Percentiles rank a stretch among this genome's conserved stretches.
Conservation (phyloP, 495 filamentous ascomycete genomes). For the Hypoxylon cercidicola region DNA sequence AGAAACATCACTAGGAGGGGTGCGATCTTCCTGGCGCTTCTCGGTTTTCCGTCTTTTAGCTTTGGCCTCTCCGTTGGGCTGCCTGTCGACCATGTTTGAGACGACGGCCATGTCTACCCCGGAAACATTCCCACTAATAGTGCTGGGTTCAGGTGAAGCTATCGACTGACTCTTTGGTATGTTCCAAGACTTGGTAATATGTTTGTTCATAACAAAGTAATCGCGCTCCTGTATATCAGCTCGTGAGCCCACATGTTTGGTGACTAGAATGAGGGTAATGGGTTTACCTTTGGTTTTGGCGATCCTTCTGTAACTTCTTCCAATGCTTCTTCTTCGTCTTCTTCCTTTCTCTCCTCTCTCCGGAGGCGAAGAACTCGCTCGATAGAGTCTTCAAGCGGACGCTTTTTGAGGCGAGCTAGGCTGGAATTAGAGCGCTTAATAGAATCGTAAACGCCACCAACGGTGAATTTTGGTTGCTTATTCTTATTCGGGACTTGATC, state of each 20-base stretch:
- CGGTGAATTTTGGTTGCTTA: conserved; percentile 58
- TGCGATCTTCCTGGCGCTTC: conserved; percentile 50
- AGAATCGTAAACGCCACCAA: conserved; percentile 73
- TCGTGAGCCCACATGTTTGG: conserved; percentile 1
- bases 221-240: conserved; percentile 64
- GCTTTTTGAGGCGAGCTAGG: conserved; percentile 81
- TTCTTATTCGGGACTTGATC: conserved; percentile 47
- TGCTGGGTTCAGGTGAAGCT: conserved; percentile 21
- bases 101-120: conserved; percentile 9
- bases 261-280: not conserved
- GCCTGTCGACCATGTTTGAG: conserved; percentile 50
- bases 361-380: conserved; percentile 83
- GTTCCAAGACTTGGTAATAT: conserved; percentile 63
- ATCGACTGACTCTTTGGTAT: conserved; percentile 29
- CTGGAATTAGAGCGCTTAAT: conserved; percentile 88
- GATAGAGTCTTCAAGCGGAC: conserved; percentile 82
- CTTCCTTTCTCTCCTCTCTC: conserved; percentile 68
- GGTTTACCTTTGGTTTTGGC: conserved; percentile 46
- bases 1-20: conserved; percentile 78
- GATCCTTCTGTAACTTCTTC: conserved; percentile 62
- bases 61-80: conserved; percentile 73
- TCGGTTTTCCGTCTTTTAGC: conserved; percentile 71
- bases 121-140: conserved; percentile 19
- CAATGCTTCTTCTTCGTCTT: conserved; percentile 68
- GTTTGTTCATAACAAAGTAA: conserved; percentile 72